Conservation (phyloP, 257 asterid genomes). For the Rhazya stricta region DNA sequence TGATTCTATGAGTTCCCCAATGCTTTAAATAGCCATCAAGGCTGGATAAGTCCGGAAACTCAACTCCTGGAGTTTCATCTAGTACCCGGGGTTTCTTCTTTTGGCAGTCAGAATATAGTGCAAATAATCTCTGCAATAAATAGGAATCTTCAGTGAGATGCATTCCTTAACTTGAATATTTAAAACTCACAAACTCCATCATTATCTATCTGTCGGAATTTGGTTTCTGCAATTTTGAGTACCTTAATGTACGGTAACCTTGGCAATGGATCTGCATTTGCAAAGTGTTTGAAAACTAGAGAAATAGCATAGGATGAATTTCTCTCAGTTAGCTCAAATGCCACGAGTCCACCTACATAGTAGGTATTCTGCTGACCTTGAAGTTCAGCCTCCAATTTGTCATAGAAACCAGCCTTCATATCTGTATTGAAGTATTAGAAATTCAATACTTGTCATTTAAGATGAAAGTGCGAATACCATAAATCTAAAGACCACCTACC, state of each 20-base stretch:
- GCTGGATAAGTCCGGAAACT: conserved; percentile 55
- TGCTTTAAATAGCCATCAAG: conserved; percentile 63
- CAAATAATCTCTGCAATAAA: conserved; percentile 55
- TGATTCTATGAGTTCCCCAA: conserved; percentile 58
- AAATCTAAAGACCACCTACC: conserved; percentile 32
- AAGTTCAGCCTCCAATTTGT: conserved; percentile 51
- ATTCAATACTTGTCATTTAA: conserved; percentile 1
- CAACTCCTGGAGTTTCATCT: conserved; percentile 46
- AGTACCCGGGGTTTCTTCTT: conserved; percentile 37
- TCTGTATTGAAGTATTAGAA: conserved; percentile 29
- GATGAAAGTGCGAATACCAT: neutral
- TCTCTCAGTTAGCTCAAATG: conserved; percentile 88
- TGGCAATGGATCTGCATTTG: conserved; percentile 46
- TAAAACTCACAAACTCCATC: neutral
- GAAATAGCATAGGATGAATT: conserved; percentile 69
- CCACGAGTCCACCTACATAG: conserved; percentile 79
- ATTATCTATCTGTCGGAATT: neutral
- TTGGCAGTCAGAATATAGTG: conserved; percentile 31
- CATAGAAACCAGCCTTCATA: conserved; percentile 66
- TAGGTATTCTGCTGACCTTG: conserved; percentile 75
- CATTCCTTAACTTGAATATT: neutral
- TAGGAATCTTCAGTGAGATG: conserved; percentile 8
- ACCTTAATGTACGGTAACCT: conserved; percentile 73
- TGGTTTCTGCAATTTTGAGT: conserved; percentile 20
- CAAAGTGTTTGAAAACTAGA: conserved; percentile 55